Conservation (phyloP, 1,284 basidiomycete genomes). For the Sphagnurus paluster region DNA sequence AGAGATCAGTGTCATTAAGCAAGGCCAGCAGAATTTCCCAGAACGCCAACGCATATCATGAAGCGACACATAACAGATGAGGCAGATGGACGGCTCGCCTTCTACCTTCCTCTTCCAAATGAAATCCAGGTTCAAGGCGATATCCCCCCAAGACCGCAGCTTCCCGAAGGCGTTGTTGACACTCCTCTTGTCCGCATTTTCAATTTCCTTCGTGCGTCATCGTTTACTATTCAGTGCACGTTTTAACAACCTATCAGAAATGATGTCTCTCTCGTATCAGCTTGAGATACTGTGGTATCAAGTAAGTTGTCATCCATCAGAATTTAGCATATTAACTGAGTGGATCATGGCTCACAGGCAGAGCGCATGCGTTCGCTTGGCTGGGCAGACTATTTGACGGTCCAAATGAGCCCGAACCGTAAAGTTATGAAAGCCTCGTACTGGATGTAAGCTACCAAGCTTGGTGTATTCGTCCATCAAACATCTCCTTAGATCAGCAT, state of each 20-base stretch:
- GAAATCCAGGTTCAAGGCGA: constrained; percentile 43
- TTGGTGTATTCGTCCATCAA: constrained; percentile 1
- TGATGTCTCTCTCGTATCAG: constrained; percentile 84
- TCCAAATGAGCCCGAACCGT: constrained; percentile 64
- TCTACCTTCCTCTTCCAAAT: constrained; percentile 53
- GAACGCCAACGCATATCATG: constrained; percentile 58
- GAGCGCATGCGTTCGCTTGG: constrained; percentile 73
- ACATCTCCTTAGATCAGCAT: constrained; percentile 1
- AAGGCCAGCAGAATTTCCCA: constrained; percentile 68
- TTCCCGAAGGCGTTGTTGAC: constrained; percentile 63
- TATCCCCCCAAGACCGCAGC: constrained; percentile 48
- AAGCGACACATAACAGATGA: constrained; percentile 73
- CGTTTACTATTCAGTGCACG: neutral
- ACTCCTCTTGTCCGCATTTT: constrained; percentile 77
- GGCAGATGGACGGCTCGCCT: constrained; percentile 63
- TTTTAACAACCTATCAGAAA: constrained; percentile 50
- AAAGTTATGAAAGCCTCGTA: constrained; percentile 68
- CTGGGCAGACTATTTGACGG: constrained; percentile 70
- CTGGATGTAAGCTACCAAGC: constrained; percentile 63
- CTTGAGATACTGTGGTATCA: constrained; percentile 82
- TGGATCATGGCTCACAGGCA: constrained; percentile 49
- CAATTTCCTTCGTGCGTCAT: constrained; percentile 75
- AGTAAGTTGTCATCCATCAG: constrained; percentile 35
- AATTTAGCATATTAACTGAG: neutral
- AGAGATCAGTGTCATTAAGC: too few species aligned